Evolutionary conservation across 2,329 filamentous ascomycete species (phyloP).

Genomic region (Emmonsiellopsis sp.): DNA sequence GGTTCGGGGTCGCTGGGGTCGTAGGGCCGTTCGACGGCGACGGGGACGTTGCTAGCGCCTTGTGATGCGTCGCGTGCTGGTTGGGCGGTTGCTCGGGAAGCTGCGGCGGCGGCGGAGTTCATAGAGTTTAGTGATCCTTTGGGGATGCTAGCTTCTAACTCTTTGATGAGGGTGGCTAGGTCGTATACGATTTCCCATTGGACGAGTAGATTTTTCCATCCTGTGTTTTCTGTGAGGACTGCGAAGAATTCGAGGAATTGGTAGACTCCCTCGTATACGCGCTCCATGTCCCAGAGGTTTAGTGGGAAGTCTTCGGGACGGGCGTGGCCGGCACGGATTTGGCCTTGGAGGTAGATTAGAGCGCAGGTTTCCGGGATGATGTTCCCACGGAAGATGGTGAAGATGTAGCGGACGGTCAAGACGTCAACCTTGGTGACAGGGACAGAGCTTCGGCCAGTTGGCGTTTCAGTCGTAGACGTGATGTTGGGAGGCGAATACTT

Average conservation of each 20-base stretch:
- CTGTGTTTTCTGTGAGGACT: constrained; percentile 74
- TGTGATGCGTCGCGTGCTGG: constrained; percentile 17
- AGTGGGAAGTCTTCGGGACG: constrained; percentile 83
- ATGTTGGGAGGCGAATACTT: constrained; percentile 41
- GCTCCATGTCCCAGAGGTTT: constrained; percentile 95
- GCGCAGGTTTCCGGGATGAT: constrained; percentile 91
- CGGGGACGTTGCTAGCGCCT: constrained; percentile 25
- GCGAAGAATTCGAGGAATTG: constrained; percentile 93
- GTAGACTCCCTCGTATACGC: constrained; percentile 87
- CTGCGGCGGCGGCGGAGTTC: constrained; percentile 12
- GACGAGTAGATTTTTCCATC: constrained; percentile 74
- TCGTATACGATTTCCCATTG: constrained; percentile 90
- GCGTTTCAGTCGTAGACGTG: constrained; percentile 41
- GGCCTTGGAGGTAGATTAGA: constrained; percentile 86
- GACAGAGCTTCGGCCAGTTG: constrained; percentile 50
- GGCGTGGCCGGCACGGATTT: constrained; percentile 68
- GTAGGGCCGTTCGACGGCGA: constrained; percentile 57
- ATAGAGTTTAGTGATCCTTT: constrained; percentile 57
- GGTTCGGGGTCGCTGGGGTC: constrained; percentile 36
- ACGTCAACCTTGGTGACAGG: constrained; percentile 46
- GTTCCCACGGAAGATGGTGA: constrained; percentile 81
- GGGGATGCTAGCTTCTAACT: constrained; percentile 77
- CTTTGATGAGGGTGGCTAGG: constrained; percentile 74
- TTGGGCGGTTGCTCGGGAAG: constrained; percentile 20
- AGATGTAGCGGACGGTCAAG: constrained; percentile 74